Evolutionary conservation across 2,329 filamentous ascomycete genomes (phyloP).

Genomic region (Aspergillus pseudoviridinutans): DNA sequence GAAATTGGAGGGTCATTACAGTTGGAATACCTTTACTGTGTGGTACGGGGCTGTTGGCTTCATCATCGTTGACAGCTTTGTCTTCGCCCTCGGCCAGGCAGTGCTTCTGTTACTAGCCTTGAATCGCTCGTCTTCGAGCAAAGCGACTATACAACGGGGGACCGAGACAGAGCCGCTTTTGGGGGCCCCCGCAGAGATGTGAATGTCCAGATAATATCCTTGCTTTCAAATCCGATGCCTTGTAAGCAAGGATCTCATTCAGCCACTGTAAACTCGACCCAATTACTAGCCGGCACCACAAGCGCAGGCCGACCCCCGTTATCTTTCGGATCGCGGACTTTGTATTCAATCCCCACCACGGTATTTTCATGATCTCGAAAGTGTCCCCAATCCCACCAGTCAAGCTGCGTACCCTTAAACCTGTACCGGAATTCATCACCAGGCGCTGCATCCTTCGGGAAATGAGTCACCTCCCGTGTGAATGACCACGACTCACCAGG

Average conservation of each 20-base stretch:
- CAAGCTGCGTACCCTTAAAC: background rate
- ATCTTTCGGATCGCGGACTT: background rate
- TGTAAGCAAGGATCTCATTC: background rate
- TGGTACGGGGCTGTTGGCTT: too few species aligned
- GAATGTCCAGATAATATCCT: too few species aligned
- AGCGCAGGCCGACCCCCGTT: background rate
- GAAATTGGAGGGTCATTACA: too few species aligned
- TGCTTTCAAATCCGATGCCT: background rate
- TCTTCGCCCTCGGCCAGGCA: too few species aligned
- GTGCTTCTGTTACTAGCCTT: too few species aligned
- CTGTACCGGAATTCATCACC: background rate
- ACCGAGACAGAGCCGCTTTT: too few species aligned
- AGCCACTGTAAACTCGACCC: background rate
- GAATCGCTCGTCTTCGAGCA: too few species aligned
- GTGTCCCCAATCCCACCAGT: conserved; percentile 4
- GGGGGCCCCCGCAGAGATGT: too few species aligned
- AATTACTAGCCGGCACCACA: background rate
- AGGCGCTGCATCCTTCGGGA: background rate
- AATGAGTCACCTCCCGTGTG: background rate
- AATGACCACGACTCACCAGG: background rate
- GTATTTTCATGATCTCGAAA: conserved; percentile 2
- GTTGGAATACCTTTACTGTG: too few species aligned
- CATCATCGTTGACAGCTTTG: too few species aligned
- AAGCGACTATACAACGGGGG: too few species aligned
- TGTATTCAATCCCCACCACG: background rate